Evolutionary conservation across 306 rosid species (phyloP).

Genomic region (Myrica gale): DNA sequence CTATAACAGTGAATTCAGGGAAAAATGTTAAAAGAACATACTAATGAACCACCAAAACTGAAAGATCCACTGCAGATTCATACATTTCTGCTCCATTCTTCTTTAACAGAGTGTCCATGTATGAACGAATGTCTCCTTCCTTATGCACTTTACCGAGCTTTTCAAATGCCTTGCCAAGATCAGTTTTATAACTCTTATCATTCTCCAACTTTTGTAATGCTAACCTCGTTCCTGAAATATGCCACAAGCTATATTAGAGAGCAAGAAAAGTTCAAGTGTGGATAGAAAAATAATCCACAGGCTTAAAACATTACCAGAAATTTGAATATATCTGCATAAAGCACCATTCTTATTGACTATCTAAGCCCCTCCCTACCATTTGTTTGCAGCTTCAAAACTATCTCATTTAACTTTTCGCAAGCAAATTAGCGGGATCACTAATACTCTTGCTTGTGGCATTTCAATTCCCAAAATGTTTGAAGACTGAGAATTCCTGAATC

Average conservation of each 20-base stretch:
- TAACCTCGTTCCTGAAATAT: constrained; percentile 53
- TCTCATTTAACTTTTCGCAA: background rate
- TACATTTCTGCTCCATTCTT: constrained; percentile 61
- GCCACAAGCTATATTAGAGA: constrained; percentile 20
- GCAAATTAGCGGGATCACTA: background rate
- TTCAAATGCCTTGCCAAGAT: constrained; percentile 54
- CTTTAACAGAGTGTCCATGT: constrained; percentile 49
- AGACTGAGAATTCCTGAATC: background rate
- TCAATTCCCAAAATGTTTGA: too few relatives aligned
- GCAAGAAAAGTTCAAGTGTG: background rate
- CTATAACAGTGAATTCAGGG: constrained; percentile 36
- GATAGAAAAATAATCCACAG: background rate
- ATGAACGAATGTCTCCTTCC: constrained; percentile 61
- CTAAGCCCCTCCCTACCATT: too few relatives aligned
- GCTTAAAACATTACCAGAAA: background rate
- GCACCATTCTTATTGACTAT: background rate
- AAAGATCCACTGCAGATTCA: constrained; percentile 12
- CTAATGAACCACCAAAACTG: constrained; percentile 16
- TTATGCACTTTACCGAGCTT: constrained; percentile 54
- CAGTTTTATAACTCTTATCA: constrained; percentile 41
- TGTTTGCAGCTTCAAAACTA: background rate
- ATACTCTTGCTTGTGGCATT: background rate
- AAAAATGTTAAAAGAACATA: background rate
- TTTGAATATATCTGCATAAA: background rate
- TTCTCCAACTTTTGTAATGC: constrained; percentile 46